Evolutionary conservation across 352 stramenopile species (phyloP).

Genomic region (Thraustochytrium sp.): DNA sequence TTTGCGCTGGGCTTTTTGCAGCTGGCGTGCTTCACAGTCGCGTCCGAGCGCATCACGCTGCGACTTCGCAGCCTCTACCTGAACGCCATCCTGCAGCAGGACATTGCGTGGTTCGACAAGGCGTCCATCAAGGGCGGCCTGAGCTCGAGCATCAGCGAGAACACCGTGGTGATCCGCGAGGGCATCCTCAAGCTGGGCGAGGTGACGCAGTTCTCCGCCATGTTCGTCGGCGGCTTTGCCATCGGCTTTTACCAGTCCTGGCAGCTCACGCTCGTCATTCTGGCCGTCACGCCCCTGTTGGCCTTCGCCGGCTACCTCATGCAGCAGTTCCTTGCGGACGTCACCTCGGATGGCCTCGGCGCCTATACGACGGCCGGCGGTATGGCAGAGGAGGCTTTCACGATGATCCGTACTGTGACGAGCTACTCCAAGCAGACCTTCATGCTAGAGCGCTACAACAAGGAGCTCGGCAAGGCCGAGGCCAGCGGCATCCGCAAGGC

Average conservation of each 20-base stretch:
- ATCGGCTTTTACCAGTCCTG: constrained; percentile 65
- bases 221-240: constrained; percentile 60
- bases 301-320: constrained; percentile 50
- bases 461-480: constrained; percentile 51
- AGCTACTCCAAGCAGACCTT: constrained; percentile 46
- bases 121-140: constrained; percentile 8
- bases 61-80: constrained; percentile 42
- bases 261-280: constrained; percentile 62
- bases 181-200: constrained; percentile 47
- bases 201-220: constrained; percentile 55
- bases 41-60: constrained; percentile 19
- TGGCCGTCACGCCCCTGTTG: constrained; percentile 64
- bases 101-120: constrained; percentile 46
- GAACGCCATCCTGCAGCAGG: constrained; percentile 36
- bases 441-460: not conserved
- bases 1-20: constrained; percentile 19
- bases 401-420: constrained; percentile 54
- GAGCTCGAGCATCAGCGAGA: constrained; percentile 37
- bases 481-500: constrained; percentile 57
- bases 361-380: constrained; percentile 54
- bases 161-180: constrained; percentile 51
- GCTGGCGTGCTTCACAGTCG: constrained; percentile 38
- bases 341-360: constrained; percentile 49
- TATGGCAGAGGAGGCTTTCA: constrained; percentile 56
- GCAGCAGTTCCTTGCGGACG: constrained; percentile 45